These are phyloP conservation scores for Cyclotella kingstonii DNA, from an alignment of 108 stramenopile species.

Conservation along the genomic window DNA sequence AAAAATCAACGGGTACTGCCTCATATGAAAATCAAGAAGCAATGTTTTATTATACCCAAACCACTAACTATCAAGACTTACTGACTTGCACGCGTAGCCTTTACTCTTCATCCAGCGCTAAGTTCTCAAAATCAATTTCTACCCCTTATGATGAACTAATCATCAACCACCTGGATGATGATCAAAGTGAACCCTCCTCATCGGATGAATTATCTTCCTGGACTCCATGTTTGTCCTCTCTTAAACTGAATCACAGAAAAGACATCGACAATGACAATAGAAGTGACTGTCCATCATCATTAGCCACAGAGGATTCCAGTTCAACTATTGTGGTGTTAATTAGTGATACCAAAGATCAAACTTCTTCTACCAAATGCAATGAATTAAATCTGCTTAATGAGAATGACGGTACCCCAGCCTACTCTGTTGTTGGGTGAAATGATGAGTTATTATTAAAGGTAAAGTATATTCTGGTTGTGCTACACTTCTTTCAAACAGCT, in stretches of 20 bases:
- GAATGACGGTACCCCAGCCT: no score
- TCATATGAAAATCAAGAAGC: conserved; percentile 1
- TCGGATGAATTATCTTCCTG: conserved; percentile 25
- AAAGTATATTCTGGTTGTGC: no score
- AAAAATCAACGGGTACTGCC: no score
- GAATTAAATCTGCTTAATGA: no score
- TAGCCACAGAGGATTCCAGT: conserved; percentile 10
- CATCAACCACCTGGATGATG: not conserved
- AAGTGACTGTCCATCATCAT: conserved; percentile 27
- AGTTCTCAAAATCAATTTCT: not conserved
- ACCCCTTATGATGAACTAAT: no score
- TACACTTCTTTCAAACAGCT: no score
- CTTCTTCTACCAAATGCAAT: no score
- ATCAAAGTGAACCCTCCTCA: conserved; percentile 6
- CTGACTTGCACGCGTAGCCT: conserved; percentile 16
- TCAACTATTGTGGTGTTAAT: conserved; percentile 2
- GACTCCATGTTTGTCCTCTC: conserved; percentile 11
- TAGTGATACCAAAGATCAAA: no score
- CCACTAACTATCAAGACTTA: conserved; percentile 1
- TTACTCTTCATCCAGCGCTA: conserved; percentile 1
- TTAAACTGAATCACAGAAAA: conserved; percentile 19
- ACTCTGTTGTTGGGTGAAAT: no score
- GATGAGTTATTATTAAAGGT: no score
- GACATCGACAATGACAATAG: conserved; percentile 41
- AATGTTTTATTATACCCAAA: not conserved